phyloP scores from a whole-genome alignment of 129 eudicot species.

The Sambucus nigra region DNA sequence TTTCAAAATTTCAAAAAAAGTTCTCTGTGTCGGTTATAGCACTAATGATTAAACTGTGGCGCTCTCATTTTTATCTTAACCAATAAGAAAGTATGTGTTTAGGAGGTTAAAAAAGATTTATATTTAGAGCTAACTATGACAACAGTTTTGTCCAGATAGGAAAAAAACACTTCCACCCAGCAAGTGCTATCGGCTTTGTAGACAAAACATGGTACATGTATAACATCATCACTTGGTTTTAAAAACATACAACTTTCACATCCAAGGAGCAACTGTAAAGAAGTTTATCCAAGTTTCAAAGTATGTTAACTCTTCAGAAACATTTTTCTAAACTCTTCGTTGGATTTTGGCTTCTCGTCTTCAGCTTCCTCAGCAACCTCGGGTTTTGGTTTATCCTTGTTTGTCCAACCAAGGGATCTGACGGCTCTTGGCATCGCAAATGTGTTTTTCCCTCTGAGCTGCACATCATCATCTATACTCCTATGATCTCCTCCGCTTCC shows the following conservation, averaged over 20 bases:
- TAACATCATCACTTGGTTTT: background rate
- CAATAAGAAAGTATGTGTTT: no score
- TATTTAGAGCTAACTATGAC: no score
- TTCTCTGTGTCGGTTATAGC: no score
- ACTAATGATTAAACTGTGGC: no score
- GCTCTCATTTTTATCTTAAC: no score
- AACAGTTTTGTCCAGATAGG: no score
- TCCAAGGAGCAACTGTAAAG: background rate
- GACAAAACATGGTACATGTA: no score
- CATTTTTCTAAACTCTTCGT: conserved; percentile 73
- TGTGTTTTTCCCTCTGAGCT: conserved; percentile 64
- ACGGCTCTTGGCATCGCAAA: conserved; percentile 87
- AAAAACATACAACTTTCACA: background rate
- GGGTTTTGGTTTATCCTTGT: conserved; percentile 18
- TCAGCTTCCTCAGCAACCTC: conserved; percentile 27
- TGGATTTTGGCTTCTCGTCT: conserved; percentile 73
- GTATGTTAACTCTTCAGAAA: conserved; percentile 28
- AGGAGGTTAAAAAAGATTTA: no score
- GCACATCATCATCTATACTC: conserved; percentile 17
- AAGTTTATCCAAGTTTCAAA: background rate
- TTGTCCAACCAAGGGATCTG: conserved; percentile 43
- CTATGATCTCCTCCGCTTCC: conserved; percentile 7
- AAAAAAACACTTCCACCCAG: no score
- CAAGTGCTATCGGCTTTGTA: no score
- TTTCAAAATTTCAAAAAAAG: no score